A percentile compares a stretch with the other conserved stretches of the same genome.
Conservation (phyloP, 1,139 yeast genomes). For the Hansenula anomala region DNA sequence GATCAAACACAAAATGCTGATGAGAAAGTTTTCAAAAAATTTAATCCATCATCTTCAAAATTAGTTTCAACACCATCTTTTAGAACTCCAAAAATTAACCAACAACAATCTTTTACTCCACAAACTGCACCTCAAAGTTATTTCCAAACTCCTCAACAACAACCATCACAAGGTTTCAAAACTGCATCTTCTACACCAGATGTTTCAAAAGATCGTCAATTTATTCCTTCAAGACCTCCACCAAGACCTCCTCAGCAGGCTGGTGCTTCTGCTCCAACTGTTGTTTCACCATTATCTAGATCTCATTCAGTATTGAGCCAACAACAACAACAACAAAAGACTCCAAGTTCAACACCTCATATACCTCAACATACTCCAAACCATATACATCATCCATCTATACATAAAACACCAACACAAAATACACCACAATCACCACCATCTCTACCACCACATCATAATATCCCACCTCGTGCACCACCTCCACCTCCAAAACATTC, state of each 20-base stretch:
- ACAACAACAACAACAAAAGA: conserved; percentile 5
- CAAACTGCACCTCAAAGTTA: conserved; percentile 12
- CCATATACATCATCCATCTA: neutral
- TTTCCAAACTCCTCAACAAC: neutral
- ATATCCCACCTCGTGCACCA: conserved; percentile 14
- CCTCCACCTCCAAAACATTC: conserved; percentile 20
- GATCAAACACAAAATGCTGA: conserved; percentile 63
- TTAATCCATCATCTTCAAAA: conserved; percentile 34
- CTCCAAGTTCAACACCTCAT: conserved; percentile 1
- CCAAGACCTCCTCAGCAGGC: conserved; percentile 46
- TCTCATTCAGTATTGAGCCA: conserved; percentile 11
- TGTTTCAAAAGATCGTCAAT: conserved; percentile 37
- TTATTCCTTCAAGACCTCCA: conserved; percentile 65
- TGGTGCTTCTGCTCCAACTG: conserved; percentile 13
- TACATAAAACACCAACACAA: conserved; percentile 8
- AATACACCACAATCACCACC: conserved; percentile 20
- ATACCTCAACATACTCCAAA: conserved; percentile 8
- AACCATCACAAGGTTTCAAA: conserved; percentile 6
- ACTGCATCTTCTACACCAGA: conserved; percentile 6
- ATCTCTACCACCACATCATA: conserved; percentile 17
- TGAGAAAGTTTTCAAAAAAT: conserved; percentile 70
- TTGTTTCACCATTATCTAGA: conserved; percentile 23
- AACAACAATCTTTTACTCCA: conserved; percentile 25
- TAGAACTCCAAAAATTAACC: conserved; percentile 25
- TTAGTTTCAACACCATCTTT: conserved; percentile 25